Conservation (phyloP, 73 alveolate species). For the Paramecium sexaurelia region DNA sequence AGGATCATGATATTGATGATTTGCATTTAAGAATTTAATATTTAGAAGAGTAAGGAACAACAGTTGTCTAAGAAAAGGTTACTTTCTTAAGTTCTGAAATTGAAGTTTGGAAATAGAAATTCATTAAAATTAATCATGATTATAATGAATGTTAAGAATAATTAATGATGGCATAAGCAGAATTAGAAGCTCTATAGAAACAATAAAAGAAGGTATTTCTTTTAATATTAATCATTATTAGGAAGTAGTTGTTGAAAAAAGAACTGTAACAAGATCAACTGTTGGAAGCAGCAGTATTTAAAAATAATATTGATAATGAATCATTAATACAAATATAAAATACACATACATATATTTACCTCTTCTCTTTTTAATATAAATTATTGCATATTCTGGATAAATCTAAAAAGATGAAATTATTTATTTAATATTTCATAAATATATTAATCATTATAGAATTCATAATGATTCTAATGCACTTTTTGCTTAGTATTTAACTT, state of each 20-base stretch:
- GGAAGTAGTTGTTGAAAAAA: slow-evolving; percentile 49
- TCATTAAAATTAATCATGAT: slow-evolving; percentile 28
- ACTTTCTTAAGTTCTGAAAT: slow-evolving; percentile 33
- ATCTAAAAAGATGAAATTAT: neutral
- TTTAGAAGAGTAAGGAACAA: slow-evolving; percentile 53
- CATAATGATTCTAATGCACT: slow-evolving; percentile 54
- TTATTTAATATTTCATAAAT: neutral
- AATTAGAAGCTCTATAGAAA: slow-evolving; percentile 35
- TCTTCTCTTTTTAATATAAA: neutral
- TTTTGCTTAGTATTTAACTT: slow-evolving; percentile 67
- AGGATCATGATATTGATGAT: slow-evolving; percentile 13
- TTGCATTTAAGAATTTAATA: neutral
- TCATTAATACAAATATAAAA: neutral
- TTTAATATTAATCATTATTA: neutral
- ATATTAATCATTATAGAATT: slow-evolving; percentile 1
- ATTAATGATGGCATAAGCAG: slow-evolving; percentile 52
- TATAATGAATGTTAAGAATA: slow-evolving; percentile 33
- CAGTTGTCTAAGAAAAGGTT: slow-evolving; percentile 8
- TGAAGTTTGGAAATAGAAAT: slow-evolving; percentile 54
- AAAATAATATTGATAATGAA: neutral
- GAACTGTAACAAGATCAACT: slow-evolving; percentile 28
- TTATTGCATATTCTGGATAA: neutral
- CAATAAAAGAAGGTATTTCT: neutral
- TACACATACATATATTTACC: neutral
- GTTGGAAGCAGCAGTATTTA: slow-evolving; percentile 28